phyloP scores from a whole-genome alignment of 1,284 basidiomycete species.

The Naganishia liquefaciens region DNA sequence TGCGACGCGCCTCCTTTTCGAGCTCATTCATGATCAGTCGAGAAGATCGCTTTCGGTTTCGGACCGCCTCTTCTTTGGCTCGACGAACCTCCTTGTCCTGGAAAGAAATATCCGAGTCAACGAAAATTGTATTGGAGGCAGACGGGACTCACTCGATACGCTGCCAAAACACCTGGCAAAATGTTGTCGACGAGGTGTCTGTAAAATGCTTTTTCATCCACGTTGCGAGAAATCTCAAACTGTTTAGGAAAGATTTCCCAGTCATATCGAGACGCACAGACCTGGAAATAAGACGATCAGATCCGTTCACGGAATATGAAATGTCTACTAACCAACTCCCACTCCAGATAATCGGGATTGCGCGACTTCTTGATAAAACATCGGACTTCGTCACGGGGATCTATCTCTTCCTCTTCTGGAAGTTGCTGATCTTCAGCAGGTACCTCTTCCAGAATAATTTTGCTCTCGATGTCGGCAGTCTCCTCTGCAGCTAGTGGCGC shows the following conservation, averaged over 20 bases:
- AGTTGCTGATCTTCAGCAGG: constrained; percentile 12
- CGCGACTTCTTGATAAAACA: constrained; percentile 40
- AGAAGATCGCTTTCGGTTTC: constrained; percentile 58
- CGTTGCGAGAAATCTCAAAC: constrained; percentile 56
- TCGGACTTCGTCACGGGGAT: constrained; percentile 19
- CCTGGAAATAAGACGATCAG: constrained; percentile 39
- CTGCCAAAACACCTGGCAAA: constrained; percentile 54
- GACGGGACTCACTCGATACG: constrained; percentile 46
- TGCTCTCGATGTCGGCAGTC: not conserved
- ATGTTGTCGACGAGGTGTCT: constrained; percentile 53
- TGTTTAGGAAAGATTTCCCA: constrained; percentile 56
- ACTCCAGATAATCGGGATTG: constrained; percentile 52
- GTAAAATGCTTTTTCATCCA: constrained; percentile 57
- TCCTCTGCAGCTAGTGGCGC: not conserved
- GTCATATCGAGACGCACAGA: constrained; percentile 57
- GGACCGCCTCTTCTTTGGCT: constrained; percentile 54
- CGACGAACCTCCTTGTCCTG: constrained; percentile 52
- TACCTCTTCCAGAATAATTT: constrained; percentile 17
- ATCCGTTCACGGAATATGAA: not conserved
- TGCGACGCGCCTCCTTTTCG: constrained; percentile 54
- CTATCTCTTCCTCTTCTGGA: constrained; percentile 24
- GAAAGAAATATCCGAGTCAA: not conserved
- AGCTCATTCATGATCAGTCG: constrained; percentile 58
- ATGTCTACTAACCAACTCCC: constrained; percentile 53
- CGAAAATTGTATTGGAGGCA: not conserved